phyloP scores from a whole-genome alignment of 1,284 basidiomycete genomes.

The Albatrellus sp. region DNA sequence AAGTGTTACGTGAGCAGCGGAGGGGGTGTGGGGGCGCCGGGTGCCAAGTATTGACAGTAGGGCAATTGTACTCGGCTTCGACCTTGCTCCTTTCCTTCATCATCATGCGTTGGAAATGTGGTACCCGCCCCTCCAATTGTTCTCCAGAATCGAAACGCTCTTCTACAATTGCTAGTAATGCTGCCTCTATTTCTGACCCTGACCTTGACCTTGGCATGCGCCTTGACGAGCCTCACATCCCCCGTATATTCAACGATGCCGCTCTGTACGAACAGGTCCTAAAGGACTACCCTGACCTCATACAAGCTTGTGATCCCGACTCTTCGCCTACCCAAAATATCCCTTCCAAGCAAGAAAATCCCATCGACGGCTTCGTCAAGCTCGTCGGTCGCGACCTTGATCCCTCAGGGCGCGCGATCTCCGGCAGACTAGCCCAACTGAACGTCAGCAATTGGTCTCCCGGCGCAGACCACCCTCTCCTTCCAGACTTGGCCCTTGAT shows the following conservation, averaged over 20 bases:
- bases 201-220: neutral
- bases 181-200: too few species aligned
- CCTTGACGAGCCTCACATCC: constrained; percentile 9
- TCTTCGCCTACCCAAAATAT: too few species aligned
- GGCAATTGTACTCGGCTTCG: too few species aligned
- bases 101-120: too few species aligned
- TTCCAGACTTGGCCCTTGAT: constrained; percentile 1
- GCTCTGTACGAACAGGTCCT: constrained; percentile 25
- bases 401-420: constrained; percentile 20
- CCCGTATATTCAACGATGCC: constrained; percentile 25
- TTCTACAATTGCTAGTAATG: too few species aligned
- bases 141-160: too few species aligned
- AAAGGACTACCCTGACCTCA: constrained; percentile 6
- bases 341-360: neutral
- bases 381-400: constrained; percentile 28
- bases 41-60: too few species aligned
- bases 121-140: too few species aligned
- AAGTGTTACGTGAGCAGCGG: too few species aligned
- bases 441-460: constrained; percentile 21
- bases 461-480: constrained; percentile 4
- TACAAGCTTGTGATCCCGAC: neutral
- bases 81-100: too few species aligned
- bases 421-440: constrained; percentile 24
- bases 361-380: constrained; percentile 21
- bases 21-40: too few species aligned